These are phyloP conservation scores for Cutaneotrichosporon cavernicola DNA, from an alignment of 1,284 basidiomycete species.

Conservation along the genomic window DNA sequence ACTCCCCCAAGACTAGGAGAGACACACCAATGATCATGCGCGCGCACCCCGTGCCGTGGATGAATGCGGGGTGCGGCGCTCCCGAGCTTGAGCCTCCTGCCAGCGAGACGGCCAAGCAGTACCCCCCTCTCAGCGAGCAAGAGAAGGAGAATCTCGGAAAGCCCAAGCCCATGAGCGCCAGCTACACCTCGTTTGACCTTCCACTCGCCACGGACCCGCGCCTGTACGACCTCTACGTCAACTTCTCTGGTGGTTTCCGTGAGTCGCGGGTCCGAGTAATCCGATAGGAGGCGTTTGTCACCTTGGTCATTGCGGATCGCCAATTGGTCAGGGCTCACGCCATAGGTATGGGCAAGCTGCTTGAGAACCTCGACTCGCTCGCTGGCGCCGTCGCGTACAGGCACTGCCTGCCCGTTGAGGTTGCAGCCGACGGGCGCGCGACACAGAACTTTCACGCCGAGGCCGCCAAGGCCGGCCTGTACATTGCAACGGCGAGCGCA, in stretches of 20 bases:
- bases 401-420: conserved; percentile 60
- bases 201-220: conserved; percentile 44
- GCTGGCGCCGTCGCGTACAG: conserved; percentile 80
- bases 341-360: conserved; percentile 52
- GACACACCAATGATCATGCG: conserved; percentile 49
- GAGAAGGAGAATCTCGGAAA: conserved; percentile 31
- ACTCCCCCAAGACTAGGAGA: conserved; percentile 29
- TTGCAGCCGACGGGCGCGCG: conserved; percentile 23
- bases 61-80: conserved; percentile 31
- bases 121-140: conserved; percentile 19
- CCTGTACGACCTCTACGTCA: conserved; percentile 50
- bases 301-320: not conserved
- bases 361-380: conserved; percentile 68
- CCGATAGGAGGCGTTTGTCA: not conserved
- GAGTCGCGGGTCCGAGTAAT: conserved; percentile 19
- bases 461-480: conserved; percentile 66
- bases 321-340: conserved; percentile 10
- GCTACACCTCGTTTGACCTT: conserved; percentile 50
- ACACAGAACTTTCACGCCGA: conserved; percentile 56
- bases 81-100: conserved; percentile 32
- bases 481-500: conserved; percentile 77
- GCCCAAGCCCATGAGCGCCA: conserved; percentile 50
- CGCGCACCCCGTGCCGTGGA: conserved; percentile 43
- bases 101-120: conserved; percentile 3
- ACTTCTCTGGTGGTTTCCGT: conserved; percentile 51